Evolutionary conservation across 495 filamentous ascomycete species (phyloP).

Genomic region (Amphirosellinia nigrospora): DNA sequence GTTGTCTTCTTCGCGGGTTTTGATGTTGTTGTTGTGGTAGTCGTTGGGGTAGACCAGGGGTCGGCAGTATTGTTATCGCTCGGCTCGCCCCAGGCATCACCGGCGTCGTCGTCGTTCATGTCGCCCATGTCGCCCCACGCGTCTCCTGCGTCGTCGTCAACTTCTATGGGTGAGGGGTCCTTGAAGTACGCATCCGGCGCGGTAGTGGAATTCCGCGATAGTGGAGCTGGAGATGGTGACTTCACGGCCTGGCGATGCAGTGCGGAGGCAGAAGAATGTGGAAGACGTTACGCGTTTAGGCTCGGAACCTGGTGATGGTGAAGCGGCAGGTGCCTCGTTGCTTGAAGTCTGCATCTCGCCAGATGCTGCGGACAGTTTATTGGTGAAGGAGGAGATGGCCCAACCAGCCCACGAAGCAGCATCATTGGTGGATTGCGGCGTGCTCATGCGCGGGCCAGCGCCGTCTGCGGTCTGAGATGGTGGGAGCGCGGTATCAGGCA

Average conservation of each 20-base stretch:
- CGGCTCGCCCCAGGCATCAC: constrained; percentile 53
- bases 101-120: constrained; percentile 62
- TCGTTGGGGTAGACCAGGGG: constrained; percentile 35
- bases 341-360: constrained; percentile 73
- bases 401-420: constrained; percentile 86
- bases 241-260: constrained; percentile 60
- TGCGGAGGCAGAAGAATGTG: constrained; percentile 55
- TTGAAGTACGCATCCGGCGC: constrained; percentile 52
- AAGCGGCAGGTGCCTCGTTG: constrained; percentile 29
- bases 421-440: constrained; percentile 61
- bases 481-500: constrained; percentile 78
- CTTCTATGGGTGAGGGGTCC: constrained; percentile 51
- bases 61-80: constrained; percentile 44
- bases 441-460: constrained; percentile 72
- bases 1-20: constrained; percentile 26
- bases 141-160: constrained; percentile 61
- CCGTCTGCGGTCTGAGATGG: constrained; percentile 54
- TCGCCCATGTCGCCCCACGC: constrained; percentile 76
- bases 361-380: constrained; percentile 81
- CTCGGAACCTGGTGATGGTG: constrained; percentile 29
- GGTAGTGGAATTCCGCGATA: constrained; percentile 51
- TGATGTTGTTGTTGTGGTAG: constrained; percentile 11
- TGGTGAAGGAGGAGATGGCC: constrained; percentile 99
- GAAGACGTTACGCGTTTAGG: constrained; percentile 41
- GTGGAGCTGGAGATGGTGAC: constrained; percentile 50